Percentiles rank a stretch among this genome's conserved stretches.
phyloP scores from a whole-genome alignment of 225 moss, liverwort and hornwort genomes.

The Bryum argenteum region DNA sequence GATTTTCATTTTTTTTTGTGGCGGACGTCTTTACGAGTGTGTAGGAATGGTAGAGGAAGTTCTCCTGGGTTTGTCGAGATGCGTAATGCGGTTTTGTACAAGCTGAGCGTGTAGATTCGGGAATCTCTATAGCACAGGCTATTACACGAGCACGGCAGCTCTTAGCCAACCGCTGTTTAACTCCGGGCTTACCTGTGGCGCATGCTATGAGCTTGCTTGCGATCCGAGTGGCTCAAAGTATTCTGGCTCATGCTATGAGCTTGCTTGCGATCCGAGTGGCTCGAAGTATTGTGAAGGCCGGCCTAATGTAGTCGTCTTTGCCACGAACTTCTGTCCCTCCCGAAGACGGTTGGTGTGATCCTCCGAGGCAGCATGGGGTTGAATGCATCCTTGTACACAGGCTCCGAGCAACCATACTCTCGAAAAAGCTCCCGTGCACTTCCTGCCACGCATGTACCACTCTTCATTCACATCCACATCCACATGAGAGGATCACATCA shows the following conservation, averaged over 20 bases:
- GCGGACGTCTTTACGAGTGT: not conserved
- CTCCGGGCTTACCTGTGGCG: constrained; percentile 70
- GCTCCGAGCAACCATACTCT: constrained; percentile 90
- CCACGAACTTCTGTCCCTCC: constrained; percentile 65
- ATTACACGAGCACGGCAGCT: constrained; percentile 75
- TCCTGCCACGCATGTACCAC: constrained; percentile 50
- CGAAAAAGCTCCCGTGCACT: constrained; percentile 97
- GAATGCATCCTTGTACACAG: constrained; percentile 91
- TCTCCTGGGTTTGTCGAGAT: not conserved
- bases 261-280: constrained; percentile 55
- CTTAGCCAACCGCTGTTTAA: constrained; percentile 76
- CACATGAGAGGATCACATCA: not conserved
- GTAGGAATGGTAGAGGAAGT: not conserved
- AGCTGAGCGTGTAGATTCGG: constrained; percentile 85
- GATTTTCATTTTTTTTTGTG: not conserved
- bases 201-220: constrained; percentile 76
- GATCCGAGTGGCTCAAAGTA: constrained; percentile 50
- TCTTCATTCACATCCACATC: constrained; percentile 34
- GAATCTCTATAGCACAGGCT: constrained; percentile 69
- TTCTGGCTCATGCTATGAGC: constrained; percentile 80
- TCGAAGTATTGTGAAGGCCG: constrained; percentile 52
- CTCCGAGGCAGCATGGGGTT: constrained; percentile 86
- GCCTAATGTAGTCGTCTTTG: constrained; percentile 43
- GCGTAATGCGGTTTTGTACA: constrained; percentile 29
- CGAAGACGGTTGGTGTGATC: constrained; percentile 64